Conservation (phyloP, 345 rosid species). For the Sonneratia caseolaris region DNA sequence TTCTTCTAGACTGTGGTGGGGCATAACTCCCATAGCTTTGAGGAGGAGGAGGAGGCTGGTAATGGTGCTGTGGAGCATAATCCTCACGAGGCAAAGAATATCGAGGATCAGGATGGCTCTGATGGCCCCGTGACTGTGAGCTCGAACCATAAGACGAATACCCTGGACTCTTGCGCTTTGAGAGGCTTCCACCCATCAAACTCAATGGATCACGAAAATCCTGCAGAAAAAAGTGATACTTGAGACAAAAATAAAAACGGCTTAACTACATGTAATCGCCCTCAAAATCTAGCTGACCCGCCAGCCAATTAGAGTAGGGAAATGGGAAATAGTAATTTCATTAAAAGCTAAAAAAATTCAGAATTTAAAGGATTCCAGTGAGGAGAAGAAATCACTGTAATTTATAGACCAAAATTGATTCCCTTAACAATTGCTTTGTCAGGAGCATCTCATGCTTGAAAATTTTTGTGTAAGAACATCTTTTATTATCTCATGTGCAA, state of each 20-base stretch:
- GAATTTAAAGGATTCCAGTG: neutral
- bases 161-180: constrained; percentile 26
- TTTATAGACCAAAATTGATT: neutral
- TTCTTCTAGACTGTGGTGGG: constrained; percentile 22
- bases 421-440: neutral
- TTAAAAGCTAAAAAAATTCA: neutral
- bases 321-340: neutral
- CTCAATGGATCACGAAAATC: constrained; percentile 2
- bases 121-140: constrained; percentile 31
- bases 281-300: neutral
- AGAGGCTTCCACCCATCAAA: constrained; percentile 49
- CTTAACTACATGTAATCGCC: neutral
- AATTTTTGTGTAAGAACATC: neutral
- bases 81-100: constrained; percentile 34
- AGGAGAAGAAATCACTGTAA: neutral
- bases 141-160: constrained; percentile 24
- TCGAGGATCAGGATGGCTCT: constrained; percentile 29
- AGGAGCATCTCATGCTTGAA: too few species aligned
- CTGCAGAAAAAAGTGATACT: constrained; percentile 2
- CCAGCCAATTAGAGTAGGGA: neutral
- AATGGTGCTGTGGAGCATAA: constrained; percentile 26
- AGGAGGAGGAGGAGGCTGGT: constrained; percentile 11
- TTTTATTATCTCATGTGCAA: neutral
- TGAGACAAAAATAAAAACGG: neutral
- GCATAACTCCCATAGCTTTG: constrained; percentile 26